Base-by-base conservation (phyloP, 768 basidiomycete genomes). In the Leccinum olivaceopallidum region DNA sequence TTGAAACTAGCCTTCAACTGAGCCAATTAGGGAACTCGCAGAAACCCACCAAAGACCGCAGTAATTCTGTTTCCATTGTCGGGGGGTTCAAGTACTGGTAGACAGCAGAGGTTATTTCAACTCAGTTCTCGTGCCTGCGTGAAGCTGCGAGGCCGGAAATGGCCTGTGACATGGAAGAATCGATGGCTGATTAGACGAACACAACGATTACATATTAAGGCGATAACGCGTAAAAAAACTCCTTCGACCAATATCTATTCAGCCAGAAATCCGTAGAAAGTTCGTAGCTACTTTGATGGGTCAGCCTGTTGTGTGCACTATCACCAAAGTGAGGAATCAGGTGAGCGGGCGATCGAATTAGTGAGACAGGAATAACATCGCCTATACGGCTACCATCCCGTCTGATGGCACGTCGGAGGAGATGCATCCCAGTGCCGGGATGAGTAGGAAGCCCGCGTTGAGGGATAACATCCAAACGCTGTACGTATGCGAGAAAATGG, bases 241-340 rank as follows among this genome's bases (percentile, higher is more conserved):
- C 49, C 30, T 60, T 60, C 2, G 30, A 56, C 54, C 60, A 60
- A 36, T 60, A 56, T 12, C 20, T 56, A 16, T 56, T 56, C 12
- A 34, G 12, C 34, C 34, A 34, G 12, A 34, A 34, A 34, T 34
- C 34, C 34, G 34, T 34, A 34, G 14, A 56, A 22, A 47, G 20
- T 20, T 47, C 44, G 20, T 47, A 47, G 20, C 44, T 47, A 20
- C 20, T 47, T 20, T 47, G 44, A 47, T n/a, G 44, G n/a, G 18
- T 47, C 44, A 47, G 10, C 18, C 20, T 18, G 20, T 20, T 47
- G 20, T 47, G 44, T 18, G 44, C 44, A 20, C 18, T n/a, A 47
- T 47, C 44, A 20, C 44, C 44, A 20, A 47, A 47, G 20, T 47
- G 44, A 9, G 18, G 44, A 20, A 47, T 47, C 5, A 47, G 8